Conservation (phyloP, 2,329 filamentous ascomycete species). For the Pseudogymnoascus sp. region DNA sequence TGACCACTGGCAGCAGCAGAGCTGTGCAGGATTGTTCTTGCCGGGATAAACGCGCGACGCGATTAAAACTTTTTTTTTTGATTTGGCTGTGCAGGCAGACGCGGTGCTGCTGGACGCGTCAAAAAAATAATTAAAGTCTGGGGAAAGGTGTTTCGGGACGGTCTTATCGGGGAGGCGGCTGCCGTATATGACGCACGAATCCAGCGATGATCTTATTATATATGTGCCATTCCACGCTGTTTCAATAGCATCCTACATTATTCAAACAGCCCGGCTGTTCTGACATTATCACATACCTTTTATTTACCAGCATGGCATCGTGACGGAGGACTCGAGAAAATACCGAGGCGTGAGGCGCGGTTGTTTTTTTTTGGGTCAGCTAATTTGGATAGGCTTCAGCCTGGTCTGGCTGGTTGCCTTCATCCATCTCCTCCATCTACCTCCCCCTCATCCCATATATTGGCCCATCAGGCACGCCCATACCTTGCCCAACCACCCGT, state of each 20-base stretch:
- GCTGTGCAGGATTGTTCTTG: not conserved
- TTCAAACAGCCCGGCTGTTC: not conserved
- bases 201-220: not conserved
- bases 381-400: not conserved
- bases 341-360: not conserved
- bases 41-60: slow-evolving; percentile 4
- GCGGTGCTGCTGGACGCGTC: not conserved
- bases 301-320: not conserved
- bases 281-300: not conserved
- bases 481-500: not conserved
- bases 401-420: not conserved
- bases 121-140: not conserved
- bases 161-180: not conserved
- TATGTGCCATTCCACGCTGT: too few species aligned
- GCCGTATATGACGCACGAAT: slow-evolving; percentile 6
- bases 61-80: slow-evolving; percentile 5
- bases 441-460: slow-evolving; percentile 3
- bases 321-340: not conserved
- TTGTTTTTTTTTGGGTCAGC: not conserved
- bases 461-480: not conserved
- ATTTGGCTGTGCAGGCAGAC: not conserved
- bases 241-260: not conserved
- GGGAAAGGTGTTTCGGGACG: not conserved
- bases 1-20: not conserved
- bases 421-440: not conserved